Conservation (phyloP, 495 filamentous ascomycete genomes). For the Schizothecium vesticola region DNA sequence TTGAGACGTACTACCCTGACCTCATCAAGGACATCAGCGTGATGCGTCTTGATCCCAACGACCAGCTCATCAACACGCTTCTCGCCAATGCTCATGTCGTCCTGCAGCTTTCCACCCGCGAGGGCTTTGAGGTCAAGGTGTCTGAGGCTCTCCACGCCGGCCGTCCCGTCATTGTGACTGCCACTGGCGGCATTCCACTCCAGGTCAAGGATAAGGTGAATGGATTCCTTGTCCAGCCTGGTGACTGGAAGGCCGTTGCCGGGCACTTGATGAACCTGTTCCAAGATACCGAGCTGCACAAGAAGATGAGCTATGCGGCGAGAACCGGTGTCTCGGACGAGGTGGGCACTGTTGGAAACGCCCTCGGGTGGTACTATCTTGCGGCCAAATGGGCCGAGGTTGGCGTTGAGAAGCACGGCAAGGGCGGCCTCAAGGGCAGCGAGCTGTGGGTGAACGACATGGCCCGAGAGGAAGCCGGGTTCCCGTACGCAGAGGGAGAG, state of each 20-base stretch:
- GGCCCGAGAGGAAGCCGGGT: slow-evolving; percentile 62
- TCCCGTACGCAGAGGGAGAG: slow-evolving; percentile 55
- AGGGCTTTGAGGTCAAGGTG: slow-evolving; percentile 89
- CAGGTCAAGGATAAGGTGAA: slow-evolving; percentile 70
- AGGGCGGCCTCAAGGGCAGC: slow-evolving; percentile 37
- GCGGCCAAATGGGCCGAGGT: slow-evolving; percentile 54
- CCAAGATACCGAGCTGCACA: slow-evolving; percentile 58
- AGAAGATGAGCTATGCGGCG: slow-evolving; percentile 64
- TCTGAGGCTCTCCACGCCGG: slow-evolving; percentile 84
- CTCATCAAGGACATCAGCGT: slow-evolving; percentile 58
- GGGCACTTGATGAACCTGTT: slow-evolving; percentile 63
- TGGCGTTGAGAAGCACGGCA: slow-evolving; percentile 33
- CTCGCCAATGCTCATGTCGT: slow-evolving; percentile 67
- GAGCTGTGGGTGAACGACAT: slow-evolving; percentile 73
- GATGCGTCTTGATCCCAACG: slow-evolving; percentile 70
- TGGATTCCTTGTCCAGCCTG: slow-evolving; percentile 70
- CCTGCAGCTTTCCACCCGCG: slow-evolving; percentile 74
- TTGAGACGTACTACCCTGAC: slow-evolving; percentile 52
- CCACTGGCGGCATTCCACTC: slow-evolving; percentile 75
- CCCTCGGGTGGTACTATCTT: slow-evolving; percentile 71
- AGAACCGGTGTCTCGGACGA: slow-evolving; percentile 68
- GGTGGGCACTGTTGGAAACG: slow-evolving; percentile 77
- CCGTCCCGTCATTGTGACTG: slow-evolving; percentile 73
- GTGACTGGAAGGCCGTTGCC: slow-evolving; percentile 69
- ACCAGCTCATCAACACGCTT: slow-evolving; percentile 79